Base-by-base conservation (phyloP, 768 basidiomycete species). In the Termitomyces sp. region DNA sequence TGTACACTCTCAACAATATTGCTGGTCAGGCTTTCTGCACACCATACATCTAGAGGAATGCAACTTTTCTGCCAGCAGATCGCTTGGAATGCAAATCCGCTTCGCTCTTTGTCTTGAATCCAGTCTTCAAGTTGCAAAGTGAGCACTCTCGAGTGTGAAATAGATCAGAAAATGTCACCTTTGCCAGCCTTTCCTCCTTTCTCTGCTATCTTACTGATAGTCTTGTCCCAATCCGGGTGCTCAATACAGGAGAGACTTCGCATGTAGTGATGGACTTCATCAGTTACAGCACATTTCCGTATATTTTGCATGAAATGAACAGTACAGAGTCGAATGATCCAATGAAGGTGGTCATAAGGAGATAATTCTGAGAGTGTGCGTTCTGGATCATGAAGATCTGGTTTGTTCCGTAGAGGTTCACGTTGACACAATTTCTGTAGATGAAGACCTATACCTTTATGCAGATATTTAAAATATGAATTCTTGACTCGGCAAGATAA, bases 271-370 rank as follows among this genome's bases (percentile, higher is more conserved):
- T 56, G 32, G 3, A 69, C 60, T 2, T 55, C 33, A 1, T 64
- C 60, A 10, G 61, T 5, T 0, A 67, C 63, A 0, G 52, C 4
- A 36, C 55, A 61, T 14, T 54, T 50, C 3, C 41, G 50, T 23
- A 71, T 68, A 38, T 70, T 70, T 6, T 65, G 57, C 26, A 33
- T 50, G 18, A 57, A 41, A 40, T 71, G 68, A 14, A 61, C 61
- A 0, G 40, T 50, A 53, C 70, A 71, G 0, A 71, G 49, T 0
- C 65, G 60, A 9, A 66, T 54, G 9, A 68, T 14, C 3, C 65
- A 59, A 13, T 55, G 59, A 5, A 70, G 64, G 55, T 71, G 69
- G 4, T 70, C 65, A 56, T 68, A 70, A 0, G 59, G 60, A 8
- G 36, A 20, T 1, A 71, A 58, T 23, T 40, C 28, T 30, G 58